These are phyloP conservation scores for Rosa hybrid DNA, from an alignment of 331 rosid species.

Conservation along the genomic window DNA sequence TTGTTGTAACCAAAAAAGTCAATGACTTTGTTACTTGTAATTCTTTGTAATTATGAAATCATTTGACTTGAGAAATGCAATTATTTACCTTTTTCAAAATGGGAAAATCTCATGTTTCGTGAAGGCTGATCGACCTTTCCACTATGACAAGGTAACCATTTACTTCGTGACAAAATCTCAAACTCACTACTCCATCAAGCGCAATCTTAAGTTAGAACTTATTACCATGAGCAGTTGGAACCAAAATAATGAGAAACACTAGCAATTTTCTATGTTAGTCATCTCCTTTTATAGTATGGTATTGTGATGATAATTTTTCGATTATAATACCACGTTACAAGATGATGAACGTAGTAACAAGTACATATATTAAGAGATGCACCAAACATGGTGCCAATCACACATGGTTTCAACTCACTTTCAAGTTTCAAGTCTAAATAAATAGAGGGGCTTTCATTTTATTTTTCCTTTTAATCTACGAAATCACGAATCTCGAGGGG, in stretches of 20 bases:
- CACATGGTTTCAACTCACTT: background rate
- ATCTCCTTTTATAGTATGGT: no score
- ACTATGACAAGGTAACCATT: background rate
- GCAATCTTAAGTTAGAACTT: background rate
- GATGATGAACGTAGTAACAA: no score
- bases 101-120: slow-evolving; percentile 26
- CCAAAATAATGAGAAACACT: no score
- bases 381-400: background rate
- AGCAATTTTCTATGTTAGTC: no score
- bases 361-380: no score
- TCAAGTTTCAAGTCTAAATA: background rate
- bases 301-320: no score
- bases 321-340: no score
- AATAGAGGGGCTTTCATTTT: background rate
- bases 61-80: background rate
- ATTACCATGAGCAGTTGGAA: no score
- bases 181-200: background rate
- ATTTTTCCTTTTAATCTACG: no score
- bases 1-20: no score
- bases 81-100: background rate
- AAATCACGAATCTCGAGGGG: no score
- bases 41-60: slow-evolving; percentile 14
- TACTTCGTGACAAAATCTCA: background rate
- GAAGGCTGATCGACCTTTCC: no score
- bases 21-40: background rate